These are phyloP conservation scores for Diplodia seriata DNA, from an alignment of 2,329 filamentous ascomycete genomes.

Conservation along the genomic window DNA sequence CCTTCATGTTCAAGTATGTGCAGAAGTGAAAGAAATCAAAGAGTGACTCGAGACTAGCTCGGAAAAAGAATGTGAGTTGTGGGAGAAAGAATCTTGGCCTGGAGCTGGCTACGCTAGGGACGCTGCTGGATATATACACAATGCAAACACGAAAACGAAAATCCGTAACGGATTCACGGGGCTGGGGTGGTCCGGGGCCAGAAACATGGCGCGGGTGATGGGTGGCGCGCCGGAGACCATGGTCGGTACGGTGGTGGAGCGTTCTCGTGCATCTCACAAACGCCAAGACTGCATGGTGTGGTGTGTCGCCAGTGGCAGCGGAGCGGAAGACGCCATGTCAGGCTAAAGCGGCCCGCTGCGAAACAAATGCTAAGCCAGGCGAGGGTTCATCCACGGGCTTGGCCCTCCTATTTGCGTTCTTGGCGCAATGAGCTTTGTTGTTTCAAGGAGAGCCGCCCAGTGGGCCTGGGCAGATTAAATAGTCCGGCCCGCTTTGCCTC, in stretches of 20 bases:
- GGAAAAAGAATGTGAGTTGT: slow-evolving; percentile 1
- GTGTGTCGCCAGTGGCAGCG: not conserved
- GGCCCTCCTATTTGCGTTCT: not conserved
- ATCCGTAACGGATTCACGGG: not conserved
- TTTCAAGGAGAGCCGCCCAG: slow-evolving; percentile 23
- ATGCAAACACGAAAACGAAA: too few species aligned
- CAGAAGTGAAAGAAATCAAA: not conserved
- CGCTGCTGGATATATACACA: slow-evolving; percentile 1
- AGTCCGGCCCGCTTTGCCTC: not conserved
- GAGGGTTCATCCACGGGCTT: slow-evolving; percentile 4
- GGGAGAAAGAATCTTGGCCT: not conserved
- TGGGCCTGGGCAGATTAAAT: slow-evolving; percentile 13
- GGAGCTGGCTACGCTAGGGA: slow-evolving; percentile 8
- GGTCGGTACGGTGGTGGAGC: slow-evolving; percentile 3
- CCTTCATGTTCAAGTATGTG: slow-evolving; percentile 15
- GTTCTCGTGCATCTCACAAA: slow-evolving; percentile 8
- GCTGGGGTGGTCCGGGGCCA: not conserved
- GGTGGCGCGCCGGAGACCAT: slow-evolving; percentile 2
- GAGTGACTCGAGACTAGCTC: slow-evolving; percentile 18
- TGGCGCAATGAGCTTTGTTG: slow-evolving; percentile 14
- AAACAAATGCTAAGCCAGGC: not conserved
- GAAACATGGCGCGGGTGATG: not conserved
- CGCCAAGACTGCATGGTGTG: slow-evolving; percentile 19
- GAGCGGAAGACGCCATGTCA: slow-evolving; percentile 1
- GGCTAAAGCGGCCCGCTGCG: not conserved